Evolutionary conservation across 176 grass and related monocot genomes (phyloP), one percentile per base, ranked within the genome.

Genomic region (Ensete ventricosum): DNA sequence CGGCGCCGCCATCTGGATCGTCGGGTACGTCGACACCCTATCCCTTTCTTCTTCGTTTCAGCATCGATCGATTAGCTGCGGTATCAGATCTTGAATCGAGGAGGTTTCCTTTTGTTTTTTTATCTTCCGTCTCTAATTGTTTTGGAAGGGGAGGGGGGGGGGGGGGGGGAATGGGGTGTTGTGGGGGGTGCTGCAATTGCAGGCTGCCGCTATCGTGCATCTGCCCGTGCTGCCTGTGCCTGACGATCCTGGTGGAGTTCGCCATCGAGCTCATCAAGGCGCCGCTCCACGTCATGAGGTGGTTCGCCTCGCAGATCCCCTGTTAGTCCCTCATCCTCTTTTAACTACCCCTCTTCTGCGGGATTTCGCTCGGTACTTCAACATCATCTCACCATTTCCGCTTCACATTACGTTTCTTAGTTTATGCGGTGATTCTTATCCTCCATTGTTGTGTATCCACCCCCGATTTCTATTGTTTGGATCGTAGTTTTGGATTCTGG

Each of bases 1-100:
- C 78, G 86, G 83, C 86, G 67, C 74, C 71, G 50, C 82, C 81
- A 76, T 92, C 74, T 88, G 89, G 89, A 70, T 88, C 81, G 78
- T 88, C 73, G 89, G 89, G 86, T 92, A 82, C 27, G 55, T 73
- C 21, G 16, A 24, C 1, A 12, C 3, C 11, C n/a, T 6, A 2
- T 9, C 52, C 34, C 12, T 20, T 7, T 7, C 17, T n/a, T 60
- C 57, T 8, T 19, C 16, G n/a, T 62, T 19, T 43, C 34, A 43
- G 34, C 34, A 43, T 43, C 3, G 34, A 43, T 43, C 34, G 34
- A 43, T 43, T 4, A 5, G 34, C 34, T 43, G 34, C 34, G 34
- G 3, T 43, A 43, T 43, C 34, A 43, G 34, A 43, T 43, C 5
- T 43, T 43, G 34, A 43, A 43, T 43, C 3, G 34, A 43, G 4